Percentiles rank a stretch among this genome's conserved stretches.
Conservation (phyloP, 2,329 filamentous ascomycete species). For the Aspergillus transmontanensis region DNA sequence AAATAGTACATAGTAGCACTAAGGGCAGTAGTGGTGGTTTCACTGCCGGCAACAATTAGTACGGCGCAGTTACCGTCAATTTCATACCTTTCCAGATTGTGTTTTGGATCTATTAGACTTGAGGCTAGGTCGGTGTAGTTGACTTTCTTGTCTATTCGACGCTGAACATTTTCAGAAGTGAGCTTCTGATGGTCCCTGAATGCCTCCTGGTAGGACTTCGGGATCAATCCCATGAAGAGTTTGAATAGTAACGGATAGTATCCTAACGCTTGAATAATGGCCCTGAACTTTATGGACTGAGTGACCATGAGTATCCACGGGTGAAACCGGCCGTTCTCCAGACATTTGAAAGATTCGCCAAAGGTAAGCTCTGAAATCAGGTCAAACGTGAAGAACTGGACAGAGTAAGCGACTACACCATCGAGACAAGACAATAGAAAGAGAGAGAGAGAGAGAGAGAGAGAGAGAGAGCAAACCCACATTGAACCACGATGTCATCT, state of each 20-base stretch:
- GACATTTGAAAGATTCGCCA: slow-evolving; percentile 12
- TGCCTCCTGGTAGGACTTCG: background rate
- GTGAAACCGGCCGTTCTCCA: background rate
- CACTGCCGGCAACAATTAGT: background rate
- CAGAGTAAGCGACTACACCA: background rate
- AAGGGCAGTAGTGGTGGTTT: background rate
- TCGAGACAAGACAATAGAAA: background rate
- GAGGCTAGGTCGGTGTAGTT: slow-evolving; percentile 12
- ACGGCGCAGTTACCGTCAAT: background rate
- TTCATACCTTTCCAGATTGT: background rate
- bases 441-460: background rate
- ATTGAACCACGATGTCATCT: background rate
- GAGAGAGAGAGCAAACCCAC: background rate
- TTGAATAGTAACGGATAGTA: background rate
- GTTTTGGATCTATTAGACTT: background rate
- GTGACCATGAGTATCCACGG: background rate
- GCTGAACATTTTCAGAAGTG: background rate
- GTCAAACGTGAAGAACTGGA: slow-evolving; percentile 21
- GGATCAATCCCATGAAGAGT: background rate
- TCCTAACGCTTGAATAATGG: background rate
- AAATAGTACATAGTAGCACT: background rate
- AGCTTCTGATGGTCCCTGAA: background rate
- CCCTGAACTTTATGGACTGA: background rate
- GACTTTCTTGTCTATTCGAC: background rate
- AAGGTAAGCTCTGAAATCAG: slow-evolving; percentile 23